Evolutionary conservation across 2,329 filamentous ascomycete species (phyloP).

Genomic region (Neocatenulostroma microsporum): DNA sequence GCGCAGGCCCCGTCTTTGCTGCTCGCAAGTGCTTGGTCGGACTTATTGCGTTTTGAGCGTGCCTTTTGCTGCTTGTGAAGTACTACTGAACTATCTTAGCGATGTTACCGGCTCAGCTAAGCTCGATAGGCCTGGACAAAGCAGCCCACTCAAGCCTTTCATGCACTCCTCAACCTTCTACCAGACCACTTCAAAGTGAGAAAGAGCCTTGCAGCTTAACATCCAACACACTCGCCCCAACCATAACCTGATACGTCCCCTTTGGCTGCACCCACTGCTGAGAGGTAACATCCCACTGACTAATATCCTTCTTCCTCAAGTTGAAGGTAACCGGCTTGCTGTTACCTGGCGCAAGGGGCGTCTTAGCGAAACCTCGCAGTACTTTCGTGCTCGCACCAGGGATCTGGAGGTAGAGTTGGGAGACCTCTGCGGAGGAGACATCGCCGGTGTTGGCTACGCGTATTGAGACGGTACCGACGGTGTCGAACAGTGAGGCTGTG

Average conservation of each 20-base stretch:
- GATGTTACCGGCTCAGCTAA: too few species aligned
- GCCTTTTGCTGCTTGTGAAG: too few species aligned
- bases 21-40: too few species aligned
- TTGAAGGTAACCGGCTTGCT: conserved; percentile 12
- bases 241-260: conserved; percentile 15
- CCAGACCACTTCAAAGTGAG: too few species aligned
- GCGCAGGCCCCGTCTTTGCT: too few species aligned
- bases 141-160: too few species aligned
- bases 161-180: too few species aligned
- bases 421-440: conserved; percentile 45
- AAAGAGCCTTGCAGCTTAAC: conserved; percentile 17
- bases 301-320: conserved; percentile 16
- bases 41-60: too few species aligned
- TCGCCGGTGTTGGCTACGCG: conserved; percentile 57
- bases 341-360: conserved; percentile 16
- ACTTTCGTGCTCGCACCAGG: conserved; percentile 23
- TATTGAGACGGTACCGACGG: conserved; percentile 49
- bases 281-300: conserved; percentile 16
- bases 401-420: conserved; percentile 44
- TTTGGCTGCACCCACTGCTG: conserved; percentile 13
- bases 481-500: conserved; percentile 55
- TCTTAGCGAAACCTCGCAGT: conserved; percentile 37
- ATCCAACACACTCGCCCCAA: conserved; percentile 14
- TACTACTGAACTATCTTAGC: too few species aligned
- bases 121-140: too few species aligned